Evolutionary conservation across 352 stramenopile species (phyloP).

Genomic region (Aphanomyces invadans): DNA sequence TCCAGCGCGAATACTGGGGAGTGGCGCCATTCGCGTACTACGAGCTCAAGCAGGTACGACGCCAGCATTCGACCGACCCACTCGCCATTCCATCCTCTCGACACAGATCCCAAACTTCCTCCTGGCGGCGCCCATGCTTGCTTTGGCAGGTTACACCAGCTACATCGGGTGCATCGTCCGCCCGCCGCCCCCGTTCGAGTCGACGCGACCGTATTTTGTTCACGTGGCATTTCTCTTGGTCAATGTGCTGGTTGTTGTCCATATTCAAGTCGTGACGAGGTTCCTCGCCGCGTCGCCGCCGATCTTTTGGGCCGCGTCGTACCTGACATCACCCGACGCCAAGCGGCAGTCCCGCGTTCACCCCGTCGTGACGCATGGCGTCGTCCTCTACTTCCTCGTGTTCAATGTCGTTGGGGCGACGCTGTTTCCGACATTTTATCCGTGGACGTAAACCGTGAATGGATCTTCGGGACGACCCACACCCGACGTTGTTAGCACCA

Average conservation of each 20-base stretch:
- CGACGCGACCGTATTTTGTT: slow-evolving; percentile 46
- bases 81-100: no score
- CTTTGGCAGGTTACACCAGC: slow-evolving; percentile 42
- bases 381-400: slow-evolving; percentile 63
- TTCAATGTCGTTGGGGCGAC: slow-evolving; percentile 56
- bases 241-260: slow-evolving; percentile 69
- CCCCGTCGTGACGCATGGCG: slow-evolving; percentile 27
- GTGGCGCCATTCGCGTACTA: slow-evolving; percentile 92
- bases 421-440: slow-evolving; percentile 77
- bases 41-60: slow-evolving; percentile 69
- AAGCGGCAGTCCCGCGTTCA: slow-evolving; percentile 19
- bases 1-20: slow-evolving; percentile 95
- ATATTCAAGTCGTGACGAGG: slow-evolving; percentile 83
- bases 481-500: background rate
- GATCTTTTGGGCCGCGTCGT: slow-evolving; percentile 67
- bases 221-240: slow-evolving; percentile 68
- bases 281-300: slow-evolving; percentile 65
- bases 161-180: slow-evolving; percentile 33
- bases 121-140: slow-evolving; percentile 82
- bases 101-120: slow-evolving; percentile 91
- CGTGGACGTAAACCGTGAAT: slow-evolving; percentile 46
- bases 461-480: background rate
- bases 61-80: no score
- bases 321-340: slow-evolving; percentile 16
- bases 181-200: background rate